A percentile compares a stretch with the other conserved stretches of the same genome.
Evolutionary conservation across 2,329 filamentous ascomycete species (phyloP).

Genomic region (Dactylella cylindrospora): DNA sequence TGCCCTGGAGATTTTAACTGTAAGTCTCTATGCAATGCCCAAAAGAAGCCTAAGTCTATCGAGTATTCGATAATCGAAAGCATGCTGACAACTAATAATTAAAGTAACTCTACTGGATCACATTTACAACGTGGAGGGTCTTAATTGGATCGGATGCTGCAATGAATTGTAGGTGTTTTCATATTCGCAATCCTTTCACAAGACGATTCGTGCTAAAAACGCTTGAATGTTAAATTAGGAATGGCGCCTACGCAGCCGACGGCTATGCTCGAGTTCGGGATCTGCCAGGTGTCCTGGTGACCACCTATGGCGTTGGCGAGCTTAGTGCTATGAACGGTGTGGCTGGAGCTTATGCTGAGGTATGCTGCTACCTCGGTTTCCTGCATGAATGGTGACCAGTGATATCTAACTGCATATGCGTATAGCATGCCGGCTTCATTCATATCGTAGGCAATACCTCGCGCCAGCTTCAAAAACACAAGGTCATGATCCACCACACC

Average conservation of each 20-base stretch:
- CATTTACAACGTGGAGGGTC: conserved; percentile 50
- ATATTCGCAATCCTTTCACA: too few species aligned
- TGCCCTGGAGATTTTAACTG: conserved; percentile 50
- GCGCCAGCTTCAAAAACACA: conserved; percentile 54
- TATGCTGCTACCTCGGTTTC: conserved; percentile 1
- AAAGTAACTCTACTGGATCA: conserved; percentile 50
- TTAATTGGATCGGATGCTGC: conserved; percentile 52
- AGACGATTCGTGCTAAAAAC: too few species aligned
- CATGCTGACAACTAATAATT: neutral
- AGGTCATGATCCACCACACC: conserved; percentile 59
- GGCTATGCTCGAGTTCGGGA: conserved; percentile 58
- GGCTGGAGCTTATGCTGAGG: conserved; percentile 62
- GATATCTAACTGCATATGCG: neutral
- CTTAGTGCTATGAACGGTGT: conserved; percentile 63
- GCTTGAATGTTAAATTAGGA: too few species aligned
- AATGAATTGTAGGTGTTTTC: conserved; percentile 49
- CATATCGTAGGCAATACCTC: conserved; percentile 62
- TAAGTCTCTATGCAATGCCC: conserved; percentile 38
- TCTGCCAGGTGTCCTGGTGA: conserved; percentile 55
- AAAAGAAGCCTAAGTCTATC: neutral
- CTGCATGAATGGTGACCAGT: neutral
- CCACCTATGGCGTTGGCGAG: conserved; percentile 59
- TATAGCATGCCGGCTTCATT: conserved; percentile 57
- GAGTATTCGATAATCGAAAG: too few species aligned
- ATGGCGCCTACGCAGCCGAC: conserved; percentile 57